Evolutionary conservation across 208 protist genomes (phyloP), one percentile per base, ranked within the genome.

Genomic region (Blastocrithidia nonstop): DNA sequence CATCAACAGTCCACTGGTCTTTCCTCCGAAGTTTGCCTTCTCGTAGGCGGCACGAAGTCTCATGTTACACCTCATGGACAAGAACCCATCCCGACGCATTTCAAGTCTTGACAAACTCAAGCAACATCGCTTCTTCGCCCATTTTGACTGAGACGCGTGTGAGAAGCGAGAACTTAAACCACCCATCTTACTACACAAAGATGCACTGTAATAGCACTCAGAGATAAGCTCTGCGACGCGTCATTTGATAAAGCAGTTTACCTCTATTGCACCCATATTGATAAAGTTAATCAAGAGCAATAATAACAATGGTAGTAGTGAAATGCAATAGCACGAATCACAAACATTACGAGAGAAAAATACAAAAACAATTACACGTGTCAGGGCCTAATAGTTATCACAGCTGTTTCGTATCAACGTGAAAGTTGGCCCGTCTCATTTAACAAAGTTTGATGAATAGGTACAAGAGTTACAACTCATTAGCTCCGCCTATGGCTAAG

Each of bases 61-160:
- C 37, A 38, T 82, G 15, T 1, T 23, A 13, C 31, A 51, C 19
- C 59, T 90, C 0, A 53, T 84, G 15, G 56, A 81, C 19, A 90
- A 86, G 48, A 43, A 69, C 21, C 75, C 80, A 6, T 37, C 33
- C 4, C 27, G 51, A 32, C 71, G 80, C 27, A 65, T 82, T 16
- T 32, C 64, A 8, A 60, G 55, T 9, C 48, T 90, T 11, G 44
- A 45, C 0, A 25, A 64, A 6, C 36, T 90, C 31, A 56, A 66
- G 31, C 23, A 27, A 27, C 76, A 87, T 56, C 50, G 50, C 21
- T 86, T 74, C 52, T 90, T 87, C 25, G 23, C 44, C 4, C 63
- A 60, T 22, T 90, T 90, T 53, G 71, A 90, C 55, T 90, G 80
- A 76, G 45, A 24, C 4, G 61, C 68, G 4, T 90, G 80, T 49